These are phyloP conservation scores for Escovopsis weberi DNA, from an alignment of 2,329 filamentous ascomycete species.

Conservation along the genomic window DNA sequence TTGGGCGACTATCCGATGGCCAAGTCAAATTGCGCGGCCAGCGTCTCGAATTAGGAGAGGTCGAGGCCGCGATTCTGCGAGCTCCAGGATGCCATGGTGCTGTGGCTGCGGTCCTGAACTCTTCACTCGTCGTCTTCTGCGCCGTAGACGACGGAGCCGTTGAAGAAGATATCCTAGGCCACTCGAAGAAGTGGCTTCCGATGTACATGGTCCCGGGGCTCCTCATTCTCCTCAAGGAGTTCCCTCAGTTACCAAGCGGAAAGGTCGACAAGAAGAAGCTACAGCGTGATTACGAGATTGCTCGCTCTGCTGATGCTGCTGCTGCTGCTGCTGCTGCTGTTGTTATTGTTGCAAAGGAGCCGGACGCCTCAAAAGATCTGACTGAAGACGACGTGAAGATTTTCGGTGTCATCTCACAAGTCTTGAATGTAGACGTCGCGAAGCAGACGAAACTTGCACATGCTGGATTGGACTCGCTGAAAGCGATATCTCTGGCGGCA, in stretches of 20 bases:
- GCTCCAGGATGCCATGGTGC: constrained; percentile 48
- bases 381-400: constrained; percentile 18
- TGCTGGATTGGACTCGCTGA: constrained; percentile 49
- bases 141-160: constrained; percentile 29
- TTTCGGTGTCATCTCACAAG: constrained; percentile 22
- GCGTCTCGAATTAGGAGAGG: constrained; percentile 64
- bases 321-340: not conserved
- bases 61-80: constrained; percentile 55
- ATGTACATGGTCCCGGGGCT: constrained; percentile 72
- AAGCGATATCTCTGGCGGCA: constrained; percentile 40
- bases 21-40: constrained; percentile 83
- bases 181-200: constrained; percentile 63
- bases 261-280: constrained; percentile 63
- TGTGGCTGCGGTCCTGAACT: constrained; percentile 51
- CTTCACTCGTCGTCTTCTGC: constrained; percentile 62
- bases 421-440: constrained; percentile 24
- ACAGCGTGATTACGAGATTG: constrained; percentile 29
- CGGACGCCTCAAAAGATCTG: constrained; percentile 2
- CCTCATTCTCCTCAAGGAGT: constrained; percentile 44
- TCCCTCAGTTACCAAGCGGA: constrained; percentile 68
- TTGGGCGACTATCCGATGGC: constrained; percentile 63
- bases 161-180: constrained; percentile 33
- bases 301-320: not conserved
- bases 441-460: constrained; percentile 30
- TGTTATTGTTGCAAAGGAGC: not conserved